Evolutionary conservation across 2,329 filamentous ascomycete genomes (phyloP).

Genomic region (Fusarium sp.): DNA sequence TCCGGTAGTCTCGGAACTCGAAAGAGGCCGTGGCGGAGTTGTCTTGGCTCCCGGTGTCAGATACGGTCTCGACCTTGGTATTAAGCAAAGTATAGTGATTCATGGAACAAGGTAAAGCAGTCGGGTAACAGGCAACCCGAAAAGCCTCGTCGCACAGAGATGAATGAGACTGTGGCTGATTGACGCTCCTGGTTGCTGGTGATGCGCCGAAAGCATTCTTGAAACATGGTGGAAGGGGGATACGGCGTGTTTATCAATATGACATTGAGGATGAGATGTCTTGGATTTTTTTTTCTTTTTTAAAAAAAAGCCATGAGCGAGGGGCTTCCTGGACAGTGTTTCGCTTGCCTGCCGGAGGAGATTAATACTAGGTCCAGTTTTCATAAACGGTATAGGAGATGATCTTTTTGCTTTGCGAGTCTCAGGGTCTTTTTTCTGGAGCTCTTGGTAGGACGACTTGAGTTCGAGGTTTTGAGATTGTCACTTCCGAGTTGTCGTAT

Average conservation of each 20-base stretch:
- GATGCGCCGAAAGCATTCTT: neutral
- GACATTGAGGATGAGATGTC: neutral
- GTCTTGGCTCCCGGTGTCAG: neutral
- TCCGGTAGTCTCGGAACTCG: constrained; percentile 15
- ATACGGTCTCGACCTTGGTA: neutral
- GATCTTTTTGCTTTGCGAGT: neutral
- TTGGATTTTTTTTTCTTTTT: neutral
- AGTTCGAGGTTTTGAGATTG: neutral
- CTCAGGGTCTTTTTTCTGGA: neutral
- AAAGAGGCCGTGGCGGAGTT: neutral
- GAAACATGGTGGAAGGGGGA: neutral
- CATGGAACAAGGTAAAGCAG: neutral
- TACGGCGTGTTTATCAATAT: neutral
- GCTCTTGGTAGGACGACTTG: neutral
- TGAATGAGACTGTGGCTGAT: neutral
- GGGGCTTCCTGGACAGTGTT: neutral
- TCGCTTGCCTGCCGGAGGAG: neutral
- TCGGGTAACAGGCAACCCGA: neutral
- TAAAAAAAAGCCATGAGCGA: neutral
- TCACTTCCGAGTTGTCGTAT: neutral
- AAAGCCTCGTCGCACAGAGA: neutral
- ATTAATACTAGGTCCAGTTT: neutral
- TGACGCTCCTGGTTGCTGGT: neutral
- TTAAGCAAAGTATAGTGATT: neutral
- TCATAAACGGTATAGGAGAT: neutral